A percentile compares a stretch with the other conserved stretches of the same genome.
Conservation (phyloP, 768 basidiomycete species). For the Lactarius hengduanensis region DNA sequence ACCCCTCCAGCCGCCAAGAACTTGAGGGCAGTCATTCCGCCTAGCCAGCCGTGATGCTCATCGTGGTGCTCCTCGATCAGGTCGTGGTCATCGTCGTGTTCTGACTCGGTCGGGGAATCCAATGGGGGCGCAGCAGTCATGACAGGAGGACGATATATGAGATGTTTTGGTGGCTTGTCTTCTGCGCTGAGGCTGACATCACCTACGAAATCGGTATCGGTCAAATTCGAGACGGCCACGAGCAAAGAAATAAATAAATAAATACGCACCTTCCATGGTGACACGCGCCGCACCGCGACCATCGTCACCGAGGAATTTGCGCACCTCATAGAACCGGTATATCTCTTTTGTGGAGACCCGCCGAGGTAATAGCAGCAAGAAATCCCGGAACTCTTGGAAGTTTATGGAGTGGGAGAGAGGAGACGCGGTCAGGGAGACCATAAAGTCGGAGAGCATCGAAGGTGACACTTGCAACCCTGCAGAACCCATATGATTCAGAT, state of each 20-base stretch:
- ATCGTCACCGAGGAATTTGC: constrained; percentile 67
- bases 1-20: constrained; percentile 93
- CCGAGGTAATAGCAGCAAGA: constrained; percentile 82
- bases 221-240: constrained; percentile 14
- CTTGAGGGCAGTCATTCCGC: constrained; percentile 71
- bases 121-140: not conserved
- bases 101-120: constrained; percentile 31
- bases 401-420: constrained; percentile 66
- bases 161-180: constrained; percentile 51
- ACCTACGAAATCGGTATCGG: constrained; percentile 42
- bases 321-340: constrained; percentile 75
- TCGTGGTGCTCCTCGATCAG: constrained; percentile 40
- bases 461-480: constrained; percentile 72
- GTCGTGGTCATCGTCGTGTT: constrained; percentile 40
- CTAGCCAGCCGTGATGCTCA: constrained; percentile 59
- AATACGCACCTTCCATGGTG: constrained; percentile 77
- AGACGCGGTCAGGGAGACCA: constrained; percentile 71
- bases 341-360: constrained; percentile 81
- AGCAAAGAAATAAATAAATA: constrained; percentile 4
- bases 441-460: constrained; percentile 75
- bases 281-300: constrained; percentile 76
- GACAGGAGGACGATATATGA: constrained; percentile 22
- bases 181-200: constrained; percentile 78
- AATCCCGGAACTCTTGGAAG: constrained; percentile 88
- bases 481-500: constrained; percentile 1